These are phyloP conservation scores for Cladorrhinum sp. DNA, from an alignment of 2,329 filamentous ascomycete species.

Conservation along the genomic window DNA sequence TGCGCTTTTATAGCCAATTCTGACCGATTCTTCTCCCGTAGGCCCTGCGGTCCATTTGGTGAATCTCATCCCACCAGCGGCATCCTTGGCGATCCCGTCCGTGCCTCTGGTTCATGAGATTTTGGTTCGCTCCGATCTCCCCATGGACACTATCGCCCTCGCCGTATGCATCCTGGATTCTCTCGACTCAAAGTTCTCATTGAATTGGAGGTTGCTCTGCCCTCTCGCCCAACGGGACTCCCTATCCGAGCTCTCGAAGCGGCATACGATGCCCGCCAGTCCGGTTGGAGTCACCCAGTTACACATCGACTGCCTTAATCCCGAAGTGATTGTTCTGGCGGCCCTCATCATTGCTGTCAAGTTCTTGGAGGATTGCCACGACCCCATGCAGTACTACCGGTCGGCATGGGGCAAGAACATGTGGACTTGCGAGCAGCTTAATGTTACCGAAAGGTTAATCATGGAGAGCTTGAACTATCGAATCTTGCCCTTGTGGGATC, in stretches of 20 bases:
- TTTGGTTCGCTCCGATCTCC: slow-evolving; percentile 54
- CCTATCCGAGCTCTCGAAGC: slow-evolving; percentile 28
- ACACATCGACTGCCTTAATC: slow-evolving; percentile 60
- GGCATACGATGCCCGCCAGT: slow-evolving; percentile 25
- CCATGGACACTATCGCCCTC: slow-evolving; percentile 60
- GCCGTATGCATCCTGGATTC: slow-evolving; percentile 66
- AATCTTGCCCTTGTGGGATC: slow-evolving; percentile 58
- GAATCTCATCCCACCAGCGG: slow-evolving; percentile 62
- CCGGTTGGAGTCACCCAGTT: slow-evolving; percentile 32
- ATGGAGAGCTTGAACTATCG: slow-evolving; percentile 63
- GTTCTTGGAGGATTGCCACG: slow-evolving; percentile 60
- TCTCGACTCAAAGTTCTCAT: slow-evolving; percentile 59
- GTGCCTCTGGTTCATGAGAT: slow-evolving; percentile 59
- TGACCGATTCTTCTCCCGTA: slow-evolving; percentile 36
- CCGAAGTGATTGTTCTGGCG: slow-evolving; percentile 62
- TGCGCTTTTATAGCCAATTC: slow-evolving; percentile 28
- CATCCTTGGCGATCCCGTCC: slow-evolving; percentile 58
- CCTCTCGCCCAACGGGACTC: slow-evolving; percentile 42
- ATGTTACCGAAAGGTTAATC: slow-evolving; percentile 61
- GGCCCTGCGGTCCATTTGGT: slow-evolving; percentile 64
- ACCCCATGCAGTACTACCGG: slow-evolving; percentile 52
- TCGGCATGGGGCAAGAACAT: slow-evolving; percentile 50
- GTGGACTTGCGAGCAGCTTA: slow-evolving; percentile 62
- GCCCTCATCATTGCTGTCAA: slow-evolving; percentile 64
- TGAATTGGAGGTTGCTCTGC: slow-evolving; percentile 59